Evolutionary conservation across 768 basidiomycete species (phyloP).

Genomic region (Rubroboletus pulcherrimus): DNA sequence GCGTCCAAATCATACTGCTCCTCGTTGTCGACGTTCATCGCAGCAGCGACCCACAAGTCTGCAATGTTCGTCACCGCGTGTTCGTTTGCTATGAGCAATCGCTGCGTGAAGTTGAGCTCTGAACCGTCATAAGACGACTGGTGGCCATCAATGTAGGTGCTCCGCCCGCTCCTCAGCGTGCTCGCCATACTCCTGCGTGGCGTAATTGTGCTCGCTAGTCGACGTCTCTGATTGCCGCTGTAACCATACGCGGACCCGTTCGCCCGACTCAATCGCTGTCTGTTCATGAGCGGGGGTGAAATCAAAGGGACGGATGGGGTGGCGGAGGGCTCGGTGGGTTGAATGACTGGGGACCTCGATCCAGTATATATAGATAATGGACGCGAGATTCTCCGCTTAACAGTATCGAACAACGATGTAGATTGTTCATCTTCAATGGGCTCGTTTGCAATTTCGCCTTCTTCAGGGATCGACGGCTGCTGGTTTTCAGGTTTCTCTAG

Average conservation of each 20-base stretch:
- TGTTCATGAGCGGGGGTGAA: constrained; percentile 38
- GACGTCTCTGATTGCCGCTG: constrained; percentile 48
- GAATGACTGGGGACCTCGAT: constrained; percentile 44
- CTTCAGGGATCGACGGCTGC: constrained; percentile 62
- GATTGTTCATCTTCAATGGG: constrained; percentile 41
- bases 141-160: constrained; percentile 41
- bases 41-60: constrained; percentile 96
- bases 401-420: constrained; percentile 34
- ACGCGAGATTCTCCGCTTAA: constrained; percentile 49
- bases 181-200: constrained; percentile 52
- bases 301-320: constrained; percentile 45
- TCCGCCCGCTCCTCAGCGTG: constrained; percentile 48
- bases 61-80: constrained; percentile 92
- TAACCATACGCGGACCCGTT: constrained; percentile 85
- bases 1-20: constrained; percentile 59
- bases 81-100: constrained; percentile 89
- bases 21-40: constrained; percentile 92
- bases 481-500: constrained; percentile 60
- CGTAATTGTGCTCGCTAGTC: constrained; percentile 48
- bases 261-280: constrained; percentile 50
- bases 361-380: constrained; percentile 60
- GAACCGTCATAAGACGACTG: constrained; percentile 40
- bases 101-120: constrained; percentile 84
- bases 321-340: constrained; percentile 29
- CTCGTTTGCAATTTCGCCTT: constrained; percentile 49